Conservation (phyloP, 495 filamentous ascomycete genomes). For the Staphylotrichum longicolle region DNA sequence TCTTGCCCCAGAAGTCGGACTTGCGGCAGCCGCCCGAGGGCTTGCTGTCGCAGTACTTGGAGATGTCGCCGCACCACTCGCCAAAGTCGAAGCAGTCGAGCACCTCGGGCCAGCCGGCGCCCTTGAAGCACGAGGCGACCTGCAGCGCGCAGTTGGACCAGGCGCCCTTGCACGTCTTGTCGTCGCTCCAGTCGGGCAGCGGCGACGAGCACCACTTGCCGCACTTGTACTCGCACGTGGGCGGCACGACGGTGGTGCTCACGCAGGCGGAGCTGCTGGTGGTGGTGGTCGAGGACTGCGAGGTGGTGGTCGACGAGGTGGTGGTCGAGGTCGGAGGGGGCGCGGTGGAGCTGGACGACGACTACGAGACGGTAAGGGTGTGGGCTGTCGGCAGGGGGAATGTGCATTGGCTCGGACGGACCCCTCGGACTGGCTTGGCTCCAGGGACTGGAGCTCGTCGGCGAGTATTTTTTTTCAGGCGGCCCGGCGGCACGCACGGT, state of each 20-base stretch:
- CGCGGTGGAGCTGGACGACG: slow-evolving; percentile 27
- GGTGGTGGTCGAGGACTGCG: slow-evolving; percentile 29
- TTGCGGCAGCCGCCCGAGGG: slow-evolving; percentile 26
- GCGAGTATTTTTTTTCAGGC: too few relatives aligned
- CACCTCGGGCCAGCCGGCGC: slow-evolving; percentile 47
- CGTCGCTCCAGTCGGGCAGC: slow-evolving; percentile 44
- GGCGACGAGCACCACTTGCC: slow-evolving; percentile 53
- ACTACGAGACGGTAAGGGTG: slow-evolving; percentile 30
- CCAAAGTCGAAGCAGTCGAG: slow-evolving; percentile 45
- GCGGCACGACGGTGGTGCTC: slow-evolving; percentile 39
- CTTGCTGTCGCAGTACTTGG: slow-evolving; percentile 38
- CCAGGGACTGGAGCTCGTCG: slow-evolving; percentile 40
- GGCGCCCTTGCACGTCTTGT: slow-evolving; percentile 35
- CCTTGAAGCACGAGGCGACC: slow-evolving; percentile 47
- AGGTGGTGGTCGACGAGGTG: slow-evolving; percentile 24
- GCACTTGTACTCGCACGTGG: slow-evolving; percentile 50
- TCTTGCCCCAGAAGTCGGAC: slow-evolving; percentile 37
- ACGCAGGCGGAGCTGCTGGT: slow-evolving; percentile 42
- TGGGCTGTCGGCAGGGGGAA: slow-evolving; percentile 16
- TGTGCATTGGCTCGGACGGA: too few relatives aligned
- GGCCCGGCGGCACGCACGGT: too few relatives aligned
- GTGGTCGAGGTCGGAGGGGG: slow-evolving; percentile 22
- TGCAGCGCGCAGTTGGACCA: slow-evolving; percentile 43
- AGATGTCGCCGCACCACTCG: slow-evolving; percentile 43
- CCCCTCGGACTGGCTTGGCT: too few relatives aligned